phyloP scores from a whole-genome alignment of 2,329 filamentous ascomycete species.

The Didymella glomerata region DNA sequence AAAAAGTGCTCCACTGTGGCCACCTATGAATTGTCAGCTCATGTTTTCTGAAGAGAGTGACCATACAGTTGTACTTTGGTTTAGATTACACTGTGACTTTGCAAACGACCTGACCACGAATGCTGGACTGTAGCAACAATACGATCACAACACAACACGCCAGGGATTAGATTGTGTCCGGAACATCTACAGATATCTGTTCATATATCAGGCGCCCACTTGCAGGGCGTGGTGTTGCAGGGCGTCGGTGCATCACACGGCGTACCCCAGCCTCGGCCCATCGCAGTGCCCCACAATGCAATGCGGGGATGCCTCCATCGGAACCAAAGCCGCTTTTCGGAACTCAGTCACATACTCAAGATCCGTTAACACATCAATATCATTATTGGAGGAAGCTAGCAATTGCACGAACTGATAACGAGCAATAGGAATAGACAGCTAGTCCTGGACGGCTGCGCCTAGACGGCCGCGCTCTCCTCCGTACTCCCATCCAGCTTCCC shows the following conservation, averaged over 20 bases:
- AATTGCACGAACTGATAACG: background rate
- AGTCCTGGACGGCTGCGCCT: no score
- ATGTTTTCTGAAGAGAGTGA: background rate
- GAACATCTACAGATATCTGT: background rate
- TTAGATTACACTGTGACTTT: background rate
- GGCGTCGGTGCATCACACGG: conserved; percentile 4
- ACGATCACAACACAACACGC: background rate
- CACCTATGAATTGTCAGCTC: background rate
- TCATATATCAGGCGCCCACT: background rate
- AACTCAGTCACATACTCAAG: background rate
- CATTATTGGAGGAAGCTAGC: background rate
- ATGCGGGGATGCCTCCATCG: conserved; percentile 1
- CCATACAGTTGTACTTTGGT: background rate
- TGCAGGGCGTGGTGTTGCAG: conserved; percentile 15
- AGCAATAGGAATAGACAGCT: background rate
- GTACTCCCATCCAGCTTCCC: conserved; percentile 38
- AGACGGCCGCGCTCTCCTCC: conserved; percentile 31
- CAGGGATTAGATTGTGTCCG: background rate
- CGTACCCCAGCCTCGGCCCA: conserved; percentile 8
- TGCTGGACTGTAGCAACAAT: background rate
- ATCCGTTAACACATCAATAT: background rate
- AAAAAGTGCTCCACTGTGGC: background rate
- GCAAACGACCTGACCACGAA: background rate
- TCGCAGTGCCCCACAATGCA: conserved; percentile 3
- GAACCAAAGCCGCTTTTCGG: conserved; percentile 5